Base-by-base conservation (phyloP, 371 early-diverging fungal genomes). In the Nematocida sp. region DNA sequence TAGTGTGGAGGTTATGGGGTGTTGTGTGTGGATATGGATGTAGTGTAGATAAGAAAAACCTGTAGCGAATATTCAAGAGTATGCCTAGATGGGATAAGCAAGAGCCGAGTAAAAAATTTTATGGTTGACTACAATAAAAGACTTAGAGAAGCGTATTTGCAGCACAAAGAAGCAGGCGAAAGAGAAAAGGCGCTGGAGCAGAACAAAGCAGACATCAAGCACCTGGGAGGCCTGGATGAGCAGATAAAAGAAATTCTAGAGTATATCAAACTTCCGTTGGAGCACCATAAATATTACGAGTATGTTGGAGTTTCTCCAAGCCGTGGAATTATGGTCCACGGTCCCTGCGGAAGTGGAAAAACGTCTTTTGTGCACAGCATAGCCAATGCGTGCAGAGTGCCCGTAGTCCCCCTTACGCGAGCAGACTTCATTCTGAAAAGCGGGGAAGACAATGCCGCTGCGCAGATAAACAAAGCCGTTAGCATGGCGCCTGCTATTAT, bases 301-400 rank as follows among this genome's bases (percentile, higher is more conserved):
- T 51, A 58, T 13, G 38, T 80, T 19, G 77, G 77, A 25, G 50
- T 58, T 23, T 36, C 34, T 17, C 78, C 78, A n/a, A 67, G 76
- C 2, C 54, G 19, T 3, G 76, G 78, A 37, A 37, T 81, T 19
- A 45, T 83, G 23, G 55, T 83, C 27, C 60, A 78, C 43, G 83
- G 83, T 1, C 76, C 78, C 32, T 46, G 52, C 45, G 83, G 83
- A 34, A 76, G 76, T 57, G 83, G 83, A 40, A 83, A 81, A 63
- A 74, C 77, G 7, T 76, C 64, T 50, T 48, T 83, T 58, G 45
- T 79, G 13, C 27, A 78, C 29, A 46, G 76, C n/a, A 78, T 79
- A 19, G 67, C 77, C 48, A 75, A 76, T 29, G 77, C 67, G 46
- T 77, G 67, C 32, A 34, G 67, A 32, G 51, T 83, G 2, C 78